Evolutionary conservation across 371 early-diverging fungal genomes (phyloP).

Genomic region (Actinomortierella ambigua): DNA sequence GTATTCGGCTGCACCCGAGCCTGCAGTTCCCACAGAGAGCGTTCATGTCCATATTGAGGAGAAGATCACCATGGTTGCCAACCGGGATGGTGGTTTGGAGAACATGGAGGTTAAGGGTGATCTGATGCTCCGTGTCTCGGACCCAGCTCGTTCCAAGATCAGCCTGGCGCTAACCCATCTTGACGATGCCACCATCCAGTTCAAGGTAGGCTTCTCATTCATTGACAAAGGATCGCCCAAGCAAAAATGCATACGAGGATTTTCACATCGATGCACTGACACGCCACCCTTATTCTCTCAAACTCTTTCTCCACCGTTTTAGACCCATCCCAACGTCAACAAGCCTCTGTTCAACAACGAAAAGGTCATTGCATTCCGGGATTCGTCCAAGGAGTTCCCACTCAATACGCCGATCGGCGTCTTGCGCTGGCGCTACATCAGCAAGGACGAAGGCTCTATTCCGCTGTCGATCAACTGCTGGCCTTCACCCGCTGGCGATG

Average conservation of each 20-base stretch:
- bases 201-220: conserved; percentile 60
- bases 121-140: conserved; percentile 76
- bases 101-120: conserved; percentile 93
- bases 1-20: conserved; percentile 21
- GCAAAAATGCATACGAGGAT: too few species aligned
- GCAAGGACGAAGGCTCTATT: conserved; percentile 80
- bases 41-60: conserved; percentile 91
- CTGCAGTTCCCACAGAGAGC: conserved; percentile 49
- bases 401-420: conserved; percentile 83
- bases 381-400: conserved; percentile 85
- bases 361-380: conserved; percentile 79
- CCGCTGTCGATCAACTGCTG: conserved; percentile 96
- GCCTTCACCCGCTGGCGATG: conserved; percentile 92
- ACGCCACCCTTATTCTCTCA: background rate
- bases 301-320: conserved; percentile 5
- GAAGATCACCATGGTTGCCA: conserved; percentile 79
- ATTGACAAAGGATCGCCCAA: too few species aligned
- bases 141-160: conserved; percentile 62
- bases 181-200: conserved; percentile 71
- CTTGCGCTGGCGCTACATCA: conserved; percentile 85
- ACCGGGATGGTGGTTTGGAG: conserved; percentile 91
- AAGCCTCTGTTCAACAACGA: conserved; percentile 80
- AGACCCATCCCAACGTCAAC: conserved; percentile 98
- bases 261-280: too few species aligned
- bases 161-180: conserved; percentile 58